Evolutionary conservation across 805 yeast genomes (phyloP), one percentile per base, ranked within the genome.

Genomic region (Hermanozyma aechmeae): DNA sequence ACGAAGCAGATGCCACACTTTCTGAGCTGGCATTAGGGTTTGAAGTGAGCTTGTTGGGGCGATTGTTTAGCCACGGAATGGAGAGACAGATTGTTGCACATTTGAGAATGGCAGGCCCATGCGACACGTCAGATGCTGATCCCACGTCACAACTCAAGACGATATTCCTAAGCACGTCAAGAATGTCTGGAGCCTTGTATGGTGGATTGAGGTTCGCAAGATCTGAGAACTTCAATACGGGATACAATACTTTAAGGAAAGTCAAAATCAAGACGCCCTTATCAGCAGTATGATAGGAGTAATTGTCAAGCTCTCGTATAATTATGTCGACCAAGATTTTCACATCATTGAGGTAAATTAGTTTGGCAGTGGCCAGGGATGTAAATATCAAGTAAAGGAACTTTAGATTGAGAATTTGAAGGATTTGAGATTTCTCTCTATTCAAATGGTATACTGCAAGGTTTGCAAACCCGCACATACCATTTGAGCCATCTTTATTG

Each of bases 271-370:
- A 37, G 13, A 52, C 36, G 8, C 85, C 73, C 45, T 78, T 77
- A 31, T 82, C 72, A 23, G 76, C 54, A 7, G 68, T 55, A 9
- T 64, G 68, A 29, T 53, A 62, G 14, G 86, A 71, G 23, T 84
- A 52, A 44, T 87, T 76, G 39, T 71, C 70, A 30, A 89, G 60
- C 47, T 87, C 95, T 30, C 97, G 60, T 2, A 87, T 64, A 29
- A 87, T 63, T 7, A 87, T 86, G 45, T 85, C 95, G 10, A 81
- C 76, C 32, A 87, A 67, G 5, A 87, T 93, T 42, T 79, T 77
- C 34, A 87, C 56, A 49, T 87, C 97, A 44, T 87, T 87, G 37
- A 83, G 61, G 48, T 87, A 87, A 27, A 85, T 72, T 42, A 78
- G 65, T 34, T 78, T 80, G 30, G 71, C 61, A 0, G 93, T 78